Percentiles rank a stretch among this genome's conserved stretches.
Conservation (phyloP, 2,329 filamentous ascomycete genomes). For the Ceratocystis variospora region DNA sequence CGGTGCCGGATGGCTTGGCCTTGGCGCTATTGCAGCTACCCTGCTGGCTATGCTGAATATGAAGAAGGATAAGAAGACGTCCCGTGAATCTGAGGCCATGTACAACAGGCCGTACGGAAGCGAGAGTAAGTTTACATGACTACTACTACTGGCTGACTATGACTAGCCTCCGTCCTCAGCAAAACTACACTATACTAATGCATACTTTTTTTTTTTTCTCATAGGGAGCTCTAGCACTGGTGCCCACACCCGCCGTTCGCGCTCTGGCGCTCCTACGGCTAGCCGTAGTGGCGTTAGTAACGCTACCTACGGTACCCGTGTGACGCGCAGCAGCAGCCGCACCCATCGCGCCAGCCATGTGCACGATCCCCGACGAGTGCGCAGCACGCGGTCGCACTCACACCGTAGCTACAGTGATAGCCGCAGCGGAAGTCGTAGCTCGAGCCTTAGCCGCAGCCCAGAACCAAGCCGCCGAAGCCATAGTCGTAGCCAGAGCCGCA, state of each 20-base stretch:
- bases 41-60: slow-evolving; percentile 42
- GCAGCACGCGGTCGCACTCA: slow-evolving; percentile 14
- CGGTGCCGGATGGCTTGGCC: slow-evolving; percentile 39
- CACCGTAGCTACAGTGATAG: slow-evolving; percentile 8
- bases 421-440: background rate
- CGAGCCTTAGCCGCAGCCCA: background rate
- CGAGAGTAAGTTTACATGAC: slow-evolving; percentile 11
- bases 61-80: slow-evolving; percentile 35
- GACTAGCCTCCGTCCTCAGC: background rate
- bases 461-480: background rate
- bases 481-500: slow-evolving; percentile 1
- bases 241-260: slow-evolving; percentile 28
- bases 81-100: slow-evolving; percentile 9
- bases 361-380: slow-evolving; percentile 24
- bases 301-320: slow-evolving; percentile 10
- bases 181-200: background rate
- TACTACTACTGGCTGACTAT: slow-evolving; percentile 1
- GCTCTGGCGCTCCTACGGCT: background rate
- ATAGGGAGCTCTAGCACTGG: slow-evolving; percentile 36
- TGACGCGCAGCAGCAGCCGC: slow-evolving; percentile 14
- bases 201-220: background rate
- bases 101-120: slow-evolving; percentile 9
- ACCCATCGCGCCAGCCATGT: slow-evolving; percentile 24
- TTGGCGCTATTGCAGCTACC: slow-evolving; percentile 38
- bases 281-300: slow-evolving; percentile 12